Evolutionary conservation across 305 asterid genomes (phyloP).

Genomic region (Fraxinus angustifolia): DNA sequence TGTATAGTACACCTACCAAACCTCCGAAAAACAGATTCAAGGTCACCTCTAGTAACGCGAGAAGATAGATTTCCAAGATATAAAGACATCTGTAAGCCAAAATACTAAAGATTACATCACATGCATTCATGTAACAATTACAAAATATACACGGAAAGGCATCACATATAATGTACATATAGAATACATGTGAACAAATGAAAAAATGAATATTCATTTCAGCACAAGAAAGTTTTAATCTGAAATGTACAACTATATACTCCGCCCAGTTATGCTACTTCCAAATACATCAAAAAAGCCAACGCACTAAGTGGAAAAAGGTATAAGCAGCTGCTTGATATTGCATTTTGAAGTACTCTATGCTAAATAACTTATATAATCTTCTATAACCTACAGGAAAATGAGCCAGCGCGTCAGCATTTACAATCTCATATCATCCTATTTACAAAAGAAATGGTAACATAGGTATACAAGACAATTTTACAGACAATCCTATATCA

Average conservation of each 20-base stretch:
- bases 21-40: slow-evolving; percentile 50
- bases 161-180: background rate
- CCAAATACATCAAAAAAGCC: background rate
- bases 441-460: background rate
- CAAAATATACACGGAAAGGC: background rate
- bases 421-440: background rate
- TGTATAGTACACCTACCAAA: slow-evolving; percentile 52
- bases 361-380: background rate
- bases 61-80: slow-evolving; percentile 61
- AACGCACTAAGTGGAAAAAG: background rate
- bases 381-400: background rate
- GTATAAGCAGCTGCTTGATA: background rate
- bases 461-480: background rate
- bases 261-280: background rate
- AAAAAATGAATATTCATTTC: background rate
- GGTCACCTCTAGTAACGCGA: slow-evolving; percentile 37
- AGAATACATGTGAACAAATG: background rate
- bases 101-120: background rate
- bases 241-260: background rate
- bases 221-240: background rate
- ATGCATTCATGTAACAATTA: background rate
- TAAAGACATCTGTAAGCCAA: slow-evolving; percentile 54
- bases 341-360: background rate
- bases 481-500: background rate
- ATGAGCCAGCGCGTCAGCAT: background rate